These are phyloP conservation scores for Raphanus sativus DNA, from an alignment of 345 rosid species.

Conservation along the genomic window DNA sequence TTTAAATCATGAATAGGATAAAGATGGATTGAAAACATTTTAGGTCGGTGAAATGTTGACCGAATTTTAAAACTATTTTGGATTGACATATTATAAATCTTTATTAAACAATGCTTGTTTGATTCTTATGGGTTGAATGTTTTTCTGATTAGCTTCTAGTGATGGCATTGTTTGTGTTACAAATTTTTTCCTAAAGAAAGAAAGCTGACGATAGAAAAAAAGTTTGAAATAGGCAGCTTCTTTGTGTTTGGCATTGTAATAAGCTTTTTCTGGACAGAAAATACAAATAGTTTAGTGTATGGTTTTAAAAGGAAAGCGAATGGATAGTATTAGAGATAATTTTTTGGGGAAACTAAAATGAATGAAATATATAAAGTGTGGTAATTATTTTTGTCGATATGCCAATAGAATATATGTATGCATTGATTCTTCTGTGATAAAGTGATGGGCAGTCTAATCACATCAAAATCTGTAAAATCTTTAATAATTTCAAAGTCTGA, in stretches of 20 bases:
- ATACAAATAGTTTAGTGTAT: not conserved
- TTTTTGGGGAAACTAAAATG: conserved; percentile 30
- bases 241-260: not conserved
- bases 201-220: not conserved
- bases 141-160: not conserved
- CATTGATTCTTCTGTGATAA: conserved; percentile 41
- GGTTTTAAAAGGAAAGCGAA: not conserved
- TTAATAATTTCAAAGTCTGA: conserved; percentile 40
- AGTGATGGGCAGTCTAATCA: conserved; percentile 54
- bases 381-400: conserved; percentile 38
- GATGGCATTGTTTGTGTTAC: not conserved
- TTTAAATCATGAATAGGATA: not conserved
- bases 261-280: not conserved
- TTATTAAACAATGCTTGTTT: too few species aligned
- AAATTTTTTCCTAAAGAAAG: not conserved
- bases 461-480: conserved; percentile 49
- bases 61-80: not conserved
- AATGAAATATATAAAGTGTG: conserved; percentile 5
- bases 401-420: conserved; percentile 29
- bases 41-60: not conserved
- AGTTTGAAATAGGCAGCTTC: not conserved
- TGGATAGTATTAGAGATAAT: conserved; percentile 32
- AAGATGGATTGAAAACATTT: not conserved
- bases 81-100: not conserved
- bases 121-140: not conserved